Evolutionary conservation across 176 grass and related monocot genomes (phyloP), one percentile per base, ranked within the genome.

Genomic region (Lolium rigidum): DNA sequence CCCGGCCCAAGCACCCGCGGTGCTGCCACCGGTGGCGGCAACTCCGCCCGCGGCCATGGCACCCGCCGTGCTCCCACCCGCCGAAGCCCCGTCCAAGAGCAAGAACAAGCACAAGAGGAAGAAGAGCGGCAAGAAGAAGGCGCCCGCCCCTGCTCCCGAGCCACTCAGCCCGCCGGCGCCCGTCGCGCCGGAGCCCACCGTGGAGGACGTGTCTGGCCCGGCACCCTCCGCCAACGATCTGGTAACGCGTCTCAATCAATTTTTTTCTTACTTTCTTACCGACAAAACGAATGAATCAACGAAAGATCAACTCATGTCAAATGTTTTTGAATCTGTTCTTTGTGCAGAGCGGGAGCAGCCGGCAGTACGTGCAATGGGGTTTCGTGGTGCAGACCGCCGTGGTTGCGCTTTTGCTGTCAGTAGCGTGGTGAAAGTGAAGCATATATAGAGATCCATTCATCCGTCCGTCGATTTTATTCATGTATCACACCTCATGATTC

Each of bases 91-190:
- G 15, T 70, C 83, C 24, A 88, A 90, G 69, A 63, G 86, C 41
- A 98, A 97, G 89, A 74, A 90, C 50, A 97, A 88, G 80, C 86
- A 91, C 67, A 98, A 90, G 83, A 87, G 80, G 89, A 95, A 77
- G 89, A 88, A 83, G 65, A 81, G 83, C 56, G 90, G 82, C 67
- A 94, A 91, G 84, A 98, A 98, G 90, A 28, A 28, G 26, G 87
- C 95, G 1, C 68, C 85, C 7, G 93, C 90, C 10, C 93, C 93
- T 0, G 91, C 87, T 49, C 95, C 95, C 0, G 79, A 84, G 7
- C 79, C 77, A 24, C 85, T 84, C 16, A 98, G 95, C 70, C 95
- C 95, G 15, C 95, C 95, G 25, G 91, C 91, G 16, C 95, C 95
- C 5, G 68, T 77, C 9, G 87, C 87, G 26, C 95, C 89, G 12